A percentile compares a stretch with the other conserved stretches of the same genome.
phyloP scores from a whole-genome alignment of 495 filamentous ascomycete genomes.

The Penicillium waksmanii region DNA sequence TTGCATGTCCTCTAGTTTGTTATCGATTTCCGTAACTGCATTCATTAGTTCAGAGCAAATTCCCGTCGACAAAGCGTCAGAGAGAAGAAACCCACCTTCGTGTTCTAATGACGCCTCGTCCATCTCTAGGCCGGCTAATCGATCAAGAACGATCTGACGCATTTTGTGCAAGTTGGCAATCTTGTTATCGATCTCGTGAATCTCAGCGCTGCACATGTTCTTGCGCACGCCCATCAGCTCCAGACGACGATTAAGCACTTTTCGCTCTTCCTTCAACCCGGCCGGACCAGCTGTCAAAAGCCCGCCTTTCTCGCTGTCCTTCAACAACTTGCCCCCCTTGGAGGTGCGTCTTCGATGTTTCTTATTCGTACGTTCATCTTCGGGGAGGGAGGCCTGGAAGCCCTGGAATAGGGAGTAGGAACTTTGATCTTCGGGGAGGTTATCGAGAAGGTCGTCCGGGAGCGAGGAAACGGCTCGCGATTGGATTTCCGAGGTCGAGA shows the following conservation, averaged over 20 bases:
- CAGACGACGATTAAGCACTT: constrained; percentile 74
- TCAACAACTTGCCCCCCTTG: constrained; percentile 74
- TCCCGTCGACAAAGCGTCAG: constrained; percentile 10
- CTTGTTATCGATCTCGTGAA: constrained; percentile 95
- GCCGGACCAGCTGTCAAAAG: constrained; percentile 65
- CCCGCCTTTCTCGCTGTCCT: constrained; percentile 56
- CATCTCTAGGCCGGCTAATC: constrained; percentile 86
- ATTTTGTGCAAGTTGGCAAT: constrained; percentile 91
- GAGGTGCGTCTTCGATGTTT: constrained; percentile 70
- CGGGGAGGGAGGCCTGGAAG: constrained; percentile 88
- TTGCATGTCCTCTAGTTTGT: constrained; percentile 77
- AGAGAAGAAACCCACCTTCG: constrained; percentile 62
- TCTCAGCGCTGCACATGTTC: constrained; percentile 96
- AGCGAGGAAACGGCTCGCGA: constrained; percentile 88
- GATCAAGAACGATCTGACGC: constrained; percentile 89
- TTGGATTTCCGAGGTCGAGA: constrained; percentile 92
- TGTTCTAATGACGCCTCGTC: constrained; percentile 90
- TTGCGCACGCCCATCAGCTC: constrained; percentile 93
- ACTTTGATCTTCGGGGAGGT: constrained; percentile 84
- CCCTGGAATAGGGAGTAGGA: constrained; percentile 94
- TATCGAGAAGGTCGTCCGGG: constrained; percentile 84
- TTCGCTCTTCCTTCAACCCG: constrained; percentile 76
- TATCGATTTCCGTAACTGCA: constrained; percentile 79
- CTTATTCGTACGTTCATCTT: constrained; percentile 66
- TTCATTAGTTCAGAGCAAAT: constrained; percentile 23